Evolutionary conservation across 1,139 yeast genomes (phyloP), one percentile per base, ranked within the genome.

Genomic region (Trichomonascaceae sp.): DNA sequence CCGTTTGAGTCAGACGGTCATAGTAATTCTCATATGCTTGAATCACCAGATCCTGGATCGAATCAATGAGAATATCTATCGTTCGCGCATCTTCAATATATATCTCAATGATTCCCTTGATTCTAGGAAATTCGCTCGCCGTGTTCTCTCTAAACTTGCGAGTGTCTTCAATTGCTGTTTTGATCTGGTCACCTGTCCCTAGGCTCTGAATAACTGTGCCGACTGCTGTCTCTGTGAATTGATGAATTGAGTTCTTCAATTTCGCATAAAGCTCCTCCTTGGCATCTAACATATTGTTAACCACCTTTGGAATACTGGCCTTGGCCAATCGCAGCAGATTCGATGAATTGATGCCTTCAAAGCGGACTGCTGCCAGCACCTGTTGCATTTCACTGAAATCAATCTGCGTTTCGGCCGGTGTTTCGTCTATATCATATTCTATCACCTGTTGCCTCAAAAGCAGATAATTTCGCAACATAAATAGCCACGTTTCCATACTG

Each of bases 201-300:
- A 72, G 62, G 6, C 77, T 68, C 17, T 73, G 68, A 38, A 64
- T 63, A n/a, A 66, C 60, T 27, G 69, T 61, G 13, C 60, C 53
- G 2, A 75, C 73, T 2, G 77, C 72, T 15, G 69, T 68, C 50
- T 73, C 76, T 0, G 83, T 79, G 57, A 88, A 83, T 24, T 79
- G 82, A 58, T 84, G 85, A 19, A 89, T 87, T 1, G 84, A 75
- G 58, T 81, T 82, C 60, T 91, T 79, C 59, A 91, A 75, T 61
- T 86, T 91, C 18, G 82, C 75, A 61, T 86, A 87, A 43, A 90
- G 74, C 67, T 90, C 97, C 19, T 71, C 76, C 60, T 88, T 82
- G 20, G 96, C 95, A 69, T 91, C 97, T 50, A 85, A 80, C 88
- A 85, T 86, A 66, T 87, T 85, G 63, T 83, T 85, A 12, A 87